Evolutionary conservation across 345 rosid genomes (phyloP), one percentile per base, ranked within the genome.

Genomic region (Hibiscus syriacus): DNA sequence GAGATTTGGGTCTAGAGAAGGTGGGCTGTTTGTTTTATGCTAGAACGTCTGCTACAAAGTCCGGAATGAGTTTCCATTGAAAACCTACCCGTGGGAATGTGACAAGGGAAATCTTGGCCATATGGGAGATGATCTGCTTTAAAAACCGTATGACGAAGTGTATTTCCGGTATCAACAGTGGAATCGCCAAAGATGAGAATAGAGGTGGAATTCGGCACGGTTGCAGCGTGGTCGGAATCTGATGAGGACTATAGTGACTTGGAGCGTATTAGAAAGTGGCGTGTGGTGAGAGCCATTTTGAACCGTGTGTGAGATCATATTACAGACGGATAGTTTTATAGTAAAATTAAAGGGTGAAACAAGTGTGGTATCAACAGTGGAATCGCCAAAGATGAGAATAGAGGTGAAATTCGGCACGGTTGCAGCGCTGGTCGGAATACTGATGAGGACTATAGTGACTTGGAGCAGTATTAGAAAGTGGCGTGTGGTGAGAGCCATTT

Each of bases 11-110:
- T 79, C 78, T 25, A 83, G 67, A 69, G 62, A 77, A 4, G 90
- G 81, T 4, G 85, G 86, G 23, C 58, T 0, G 76, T 10, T 14
- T 79, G 72, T 67, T 82, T 84, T 60, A 84, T 76, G 45, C 83
- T 0, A 80, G 70, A 16, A 17, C 7, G 0, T 68, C 66, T 9
- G 85, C 87, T 5, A 78, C 12, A n/a, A 86, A 26, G 67, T 86
- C 92, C 2, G 91, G 73, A 38, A 77, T 38, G 23, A 80, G 74
- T 76, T 73, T 3, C 87, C 90, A 46, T 80, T 75, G 86, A 80
- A 46, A 81, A 83, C 70, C 86, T 81, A 4, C 85, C 86, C 0
- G 82, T 80, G 12, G 87, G 84, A 17, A 55, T 14, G 2, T 48
- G 67, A 12, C 57, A 71, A 2, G 80, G 76, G 27, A 74, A 82